Evolutionary conservation across 2,329 filamentous ascomycete genomes (phyloP), one percentile per base, ranked within the genome.

Genomic region (Ophiostoma australiae): DNA sequence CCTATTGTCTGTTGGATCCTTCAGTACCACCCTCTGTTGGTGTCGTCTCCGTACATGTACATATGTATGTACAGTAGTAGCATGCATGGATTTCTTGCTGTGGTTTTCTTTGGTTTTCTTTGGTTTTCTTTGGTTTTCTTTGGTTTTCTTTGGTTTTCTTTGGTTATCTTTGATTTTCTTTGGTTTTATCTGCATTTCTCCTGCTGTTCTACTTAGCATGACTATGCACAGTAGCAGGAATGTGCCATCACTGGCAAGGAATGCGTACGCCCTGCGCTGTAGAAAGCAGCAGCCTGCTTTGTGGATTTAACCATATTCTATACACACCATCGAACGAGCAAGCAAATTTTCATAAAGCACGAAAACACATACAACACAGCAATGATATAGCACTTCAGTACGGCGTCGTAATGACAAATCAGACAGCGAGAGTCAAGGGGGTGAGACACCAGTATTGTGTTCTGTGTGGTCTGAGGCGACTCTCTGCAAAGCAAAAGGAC

Each of bases 1-100:
- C 23, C 17, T 39, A 66, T 66, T 66, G 61, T 66, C 61, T 66
- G 61, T 66, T 66, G 61, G 61, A 66, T 66, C 61, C 61, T 65
- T 37, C 33, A 66, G 6, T 39, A 39, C 61, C 3, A 44, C 17
- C 17, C 13, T 33, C 52, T 70, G 58, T 52, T 61, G 55, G 48
- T 67, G 65, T 39, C 31, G 44, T 61, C 27, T 31, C 27, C 1
- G 27, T 31, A 31, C 27, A 31, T 31, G 27, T 31, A 31, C 27
- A 1, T 31, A 31, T 31, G 27, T 31, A 31, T 3, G 27, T 1
- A 31, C 27, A 31, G 27, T 31, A 31, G 27, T 31, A 31, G 27
- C 27, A 31, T 31, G 27, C 27, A 31, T 31, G 27, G 27, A 23
- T 61, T n/a, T 37, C n/a, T 39, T 67, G 1, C 52, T 52, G 31